These are phyloP conservation scores for Neurospora terricola DNA, from an alignment of 495 filamentous ascomycete genomes.

Conservation along the genomic window DNA sequence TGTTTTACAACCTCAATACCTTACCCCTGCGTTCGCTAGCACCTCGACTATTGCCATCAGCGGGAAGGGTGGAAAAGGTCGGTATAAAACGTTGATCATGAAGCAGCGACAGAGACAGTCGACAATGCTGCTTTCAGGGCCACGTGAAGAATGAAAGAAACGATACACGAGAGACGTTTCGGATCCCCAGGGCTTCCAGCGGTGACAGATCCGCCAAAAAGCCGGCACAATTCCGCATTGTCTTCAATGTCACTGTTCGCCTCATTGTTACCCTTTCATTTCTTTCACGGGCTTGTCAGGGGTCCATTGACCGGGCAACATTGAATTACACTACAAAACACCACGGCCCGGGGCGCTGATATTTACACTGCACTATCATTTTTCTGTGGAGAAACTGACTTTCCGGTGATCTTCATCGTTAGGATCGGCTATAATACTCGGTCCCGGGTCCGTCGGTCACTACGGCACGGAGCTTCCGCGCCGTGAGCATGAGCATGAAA, in stretches of 20 bases:
- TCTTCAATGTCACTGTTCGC: background rate
- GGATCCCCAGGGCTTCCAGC: too few relatives aligned
- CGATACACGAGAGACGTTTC: too few relatives aligned
- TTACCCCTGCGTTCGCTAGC: background rate
- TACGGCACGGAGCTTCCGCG: background rate
- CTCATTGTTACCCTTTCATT: background rate
- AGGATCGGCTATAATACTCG: background rate
- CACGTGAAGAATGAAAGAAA: background rate
- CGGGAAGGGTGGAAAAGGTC: too few relatives aligned
- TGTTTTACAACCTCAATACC: background rate
- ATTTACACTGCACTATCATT: too few relatives aligned
- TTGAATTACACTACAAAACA: background rate
- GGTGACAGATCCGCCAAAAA: too few relatives aligned
- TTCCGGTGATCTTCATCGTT: background rate
- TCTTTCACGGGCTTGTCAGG: background rate
- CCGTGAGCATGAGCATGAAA: background rate
- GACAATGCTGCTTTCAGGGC: background rate
- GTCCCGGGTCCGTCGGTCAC: background rate
- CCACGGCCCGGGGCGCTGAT: background rate
- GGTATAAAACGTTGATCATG: background rate
- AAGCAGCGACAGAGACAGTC: too few relatives aligned
- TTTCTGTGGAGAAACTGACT: background rate
- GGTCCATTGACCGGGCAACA: background rate
- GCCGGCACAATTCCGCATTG: background rate
- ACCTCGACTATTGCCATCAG: too few relatives aligned